Conservation (phyloP, 345 rosid genomes). For the Lenwebbia sp. region DNA sequence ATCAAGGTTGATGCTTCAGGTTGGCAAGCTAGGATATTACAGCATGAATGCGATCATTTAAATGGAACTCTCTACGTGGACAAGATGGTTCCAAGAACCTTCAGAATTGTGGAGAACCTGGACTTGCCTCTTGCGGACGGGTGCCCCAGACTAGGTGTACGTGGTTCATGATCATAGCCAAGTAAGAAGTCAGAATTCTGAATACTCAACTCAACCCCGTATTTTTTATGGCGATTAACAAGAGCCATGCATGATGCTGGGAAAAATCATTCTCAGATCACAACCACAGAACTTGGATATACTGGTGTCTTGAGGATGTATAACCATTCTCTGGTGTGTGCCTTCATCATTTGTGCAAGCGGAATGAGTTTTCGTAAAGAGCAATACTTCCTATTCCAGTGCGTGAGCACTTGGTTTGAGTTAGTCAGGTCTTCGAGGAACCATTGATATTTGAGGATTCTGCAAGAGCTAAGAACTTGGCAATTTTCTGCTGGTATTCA, state of each 20-base stretch:
- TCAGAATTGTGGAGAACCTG: slow-evolving; percentile 67
- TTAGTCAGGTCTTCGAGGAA: background rate
- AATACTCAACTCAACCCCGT: background rate
- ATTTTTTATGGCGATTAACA: background rate
- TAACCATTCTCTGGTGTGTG: background rate
- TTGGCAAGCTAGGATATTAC: slow-evolving; percentile 88
- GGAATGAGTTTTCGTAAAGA: background rate
- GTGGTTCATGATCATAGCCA: slow-evolving; percentile 2
- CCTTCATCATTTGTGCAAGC: background rate
- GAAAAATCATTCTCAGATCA: background rate
- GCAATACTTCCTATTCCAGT: background rate
- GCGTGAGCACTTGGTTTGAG: background rate
- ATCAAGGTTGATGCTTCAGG: slow-evolving; percentile 76
- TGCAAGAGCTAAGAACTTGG: background rate
- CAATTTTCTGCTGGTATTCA: background rate
- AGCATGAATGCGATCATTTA: slow-evolving; percentile 90
- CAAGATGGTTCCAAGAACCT: slow-evolving; percentile 74
- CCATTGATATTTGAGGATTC: background rate
- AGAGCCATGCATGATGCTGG: background rate
- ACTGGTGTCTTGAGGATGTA: background rate
- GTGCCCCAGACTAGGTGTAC: slow-evolving; percentile 62
- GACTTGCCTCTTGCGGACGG: slow-evolving; percentile 76
- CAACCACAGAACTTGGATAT: background rate
- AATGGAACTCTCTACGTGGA: slow-evolving; percentile 80
- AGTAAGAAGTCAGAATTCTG: background rate